Conservation (phyloP, 2,329 filamentous ascomycete genomes). For the Cryphonectria japonica region DNA sequence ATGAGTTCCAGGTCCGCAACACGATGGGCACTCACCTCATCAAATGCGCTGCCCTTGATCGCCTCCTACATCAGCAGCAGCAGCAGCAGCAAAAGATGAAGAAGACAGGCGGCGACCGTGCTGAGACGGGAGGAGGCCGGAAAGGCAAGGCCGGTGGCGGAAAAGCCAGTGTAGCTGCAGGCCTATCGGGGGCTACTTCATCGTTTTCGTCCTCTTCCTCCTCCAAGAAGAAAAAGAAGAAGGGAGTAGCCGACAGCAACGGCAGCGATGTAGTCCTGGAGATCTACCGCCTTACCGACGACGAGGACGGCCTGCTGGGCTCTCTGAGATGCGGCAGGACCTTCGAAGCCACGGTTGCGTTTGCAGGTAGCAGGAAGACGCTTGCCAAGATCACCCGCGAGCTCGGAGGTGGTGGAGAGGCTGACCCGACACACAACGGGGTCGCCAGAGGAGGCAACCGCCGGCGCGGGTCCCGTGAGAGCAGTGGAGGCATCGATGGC, state of each 20-base stretch:
- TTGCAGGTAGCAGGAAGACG: constrained; percentile 32
- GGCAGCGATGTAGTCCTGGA: constrained; percentile 29
- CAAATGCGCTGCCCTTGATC: constrained; percentile 27
- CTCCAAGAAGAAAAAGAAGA: constrained; percentile 8
- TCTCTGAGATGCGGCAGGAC: constrained; percentile 19
- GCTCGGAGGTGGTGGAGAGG: constrained; percentile 13
- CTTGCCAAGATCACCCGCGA: constrained; percentile 26
- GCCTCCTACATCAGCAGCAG: constrained; percentile 12
- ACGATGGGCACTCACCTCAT: constrained; percentile 32
- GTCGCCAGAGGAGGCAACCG: not conserved
- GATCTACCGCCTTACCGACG: constrained; percentile 31
- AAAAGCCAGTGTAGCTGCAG: constrained; percentile 9
- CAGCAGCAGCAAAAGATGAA: not conserved
- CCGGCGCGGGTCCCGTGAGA: not conserved
- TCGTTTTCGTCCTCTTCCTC: not conserved
- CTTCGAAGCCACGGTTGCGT: constrained; percentile 30
- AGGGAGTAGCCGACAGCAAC: constrained; percentile 8
- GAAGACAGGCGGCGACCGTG: not conserved
- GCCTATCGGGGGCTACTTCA: not conserved
- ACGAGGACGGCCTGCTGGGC: constrained; percentile 32
- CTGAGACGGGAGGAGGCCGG: not conserved
- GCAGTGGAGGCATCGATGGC: not conserved
- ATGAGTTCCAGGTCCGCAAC: constrained; percentile 31
- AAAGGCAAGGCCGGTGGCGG: constrained; percentile 2
- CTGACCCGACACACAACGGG: not conserved